A percentile compares a stretch with the other conserved stretches of the same genome.
Conservation (phyloP, 2,329 filamentous ascomycete genomes). For the Chaetomium sp. region DNA sequence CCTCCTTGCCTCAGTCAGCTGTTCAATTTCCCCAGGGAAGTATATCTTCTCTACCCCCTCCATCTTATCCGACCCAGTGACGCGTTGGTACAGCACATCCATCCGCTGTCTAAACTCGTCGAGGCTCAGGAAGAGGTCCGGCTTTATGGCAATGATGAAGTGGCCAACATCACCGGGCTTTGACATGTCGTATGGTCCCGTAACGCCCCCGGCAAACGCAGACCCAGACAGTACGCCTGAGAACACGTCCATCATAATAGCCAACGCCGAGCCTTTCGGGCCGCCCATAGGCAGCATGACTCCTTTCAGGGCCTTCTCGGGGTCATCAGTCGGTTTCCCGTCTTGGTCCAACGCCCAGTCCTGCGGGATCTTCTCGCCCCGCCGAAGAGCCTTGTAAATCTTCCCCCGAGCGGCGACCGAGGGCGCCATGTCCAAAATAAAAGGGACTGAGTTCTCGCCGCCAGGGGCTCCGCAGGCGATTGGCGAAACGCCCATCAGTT, state of each 20-base stretch:
- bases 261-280: conserved; percentile 74
- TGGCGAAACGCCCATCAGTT: conserved; percentile 73
- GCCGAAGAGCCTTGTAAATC: conserved; percentile 68
- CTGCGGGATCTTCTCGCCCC: conserved; percentile 68
- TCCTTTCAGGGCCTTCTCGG: conserved; percentile 68
- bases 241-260: conserved; percentile 90
- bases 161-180: conserved; percentile 72
- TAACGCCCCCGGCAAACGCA: conserved; percentile 77
- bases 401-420: conserved; percentile 71
- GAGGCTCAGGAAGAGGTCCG: conserved; percentile 71
- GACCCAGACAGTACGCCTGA: conserved; percentile 76
- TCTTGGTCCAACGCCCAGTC: conserved; percentile 77
- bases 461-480: conserved; percentile 76
- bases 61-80: conserved; percentile 57
- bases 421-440: conserved; percentile 77
- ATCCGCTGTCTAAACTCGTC: conserved; percentile 69
- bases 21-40: conserved; percentile 65
- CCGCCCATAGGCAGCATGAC: conserved; percentile 88
- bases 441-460: conserved; percentile 50
- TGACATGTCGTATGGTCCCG: conserved; percentile 72
- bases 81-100: conserved; percentile 56
- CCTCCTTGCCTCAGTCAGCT: conserved; percentile 54
- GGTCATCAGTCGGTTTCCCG: conserved; percentile 70
- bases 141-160: conserved; percentile 72
- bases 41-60: conserved; percentile 60